phyloP scores from a whole-genome alignment of 306 rosid species.

The Argentina anserina region DNA sequence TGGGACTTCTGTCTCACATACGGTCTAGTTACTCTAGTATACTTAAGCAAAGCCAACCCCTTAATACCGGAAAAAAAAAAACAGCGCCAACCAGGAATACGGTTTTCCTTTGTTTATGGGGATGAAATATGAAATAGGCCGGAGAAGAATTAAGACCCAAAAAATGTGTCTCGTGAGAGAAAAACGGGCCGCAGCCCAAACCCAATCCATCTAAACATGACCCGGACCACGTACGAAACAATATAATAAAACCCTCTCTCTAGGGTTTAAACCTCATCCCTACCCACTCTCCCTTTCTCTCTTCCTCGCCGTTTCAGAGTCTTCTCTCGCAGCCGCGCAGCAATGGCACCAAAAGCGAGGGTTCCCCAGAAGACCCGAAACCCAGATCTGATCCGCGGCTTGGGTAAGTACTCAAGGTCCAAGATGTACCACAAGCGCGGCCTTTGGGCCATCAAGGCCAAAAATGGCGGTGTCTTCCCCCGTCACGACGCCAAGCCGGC shows the following conservation, averaged over 20 bases:
- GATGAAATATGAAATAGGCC: too few relatives aligned
- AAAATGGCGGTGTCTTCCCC: slow-evolving; percentile 37
- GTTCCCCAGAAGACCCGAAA: slow-evolving; percentile 25
- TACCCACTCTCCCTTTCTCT: background rate
- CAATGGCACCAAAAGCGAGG: slow-evolving; percentile 31
- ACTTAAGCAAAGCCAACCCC: too few relatives aligned
- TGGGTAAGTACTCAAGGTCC: slow-evolving; percentile 37
- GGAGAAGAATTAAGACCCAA: too few relatives aligned
- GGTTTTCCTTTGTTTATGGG: too few relatives aligned
- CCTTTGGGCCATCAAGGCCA: slow-evolving; percentile 43
- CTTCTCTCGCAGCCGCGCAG: background rate
- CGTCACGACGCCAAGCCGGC: slow-evolving; percentile 32
- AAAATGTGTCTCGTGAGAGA: too few relatives aligned
- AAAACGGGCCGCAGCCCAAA: background rate
- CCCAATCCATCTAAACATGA: background rate
- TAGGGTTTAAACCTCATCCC: slow-evolving; percentile 3
- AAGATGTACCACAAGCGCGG: slow-evolving; percentile 42
- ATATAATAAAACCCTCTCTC: background rate
- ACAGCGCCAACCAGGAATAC: too few relatives aligned
- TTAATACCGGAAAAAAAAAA: too few relatives aligned
- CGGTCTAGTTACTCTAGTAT: too few relatives aligned
- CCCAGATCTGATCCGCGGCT: slow-evolving; percentile 37
- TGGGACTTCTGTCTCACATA: too few relatives aligned
- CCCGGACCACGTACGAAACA: background rate
- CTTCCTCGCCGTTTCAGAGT: background rate